Evolutionary conservation across 768 basidiomycete species (phyloP).

Genomic region (Mycena epipterygia): DNA sequence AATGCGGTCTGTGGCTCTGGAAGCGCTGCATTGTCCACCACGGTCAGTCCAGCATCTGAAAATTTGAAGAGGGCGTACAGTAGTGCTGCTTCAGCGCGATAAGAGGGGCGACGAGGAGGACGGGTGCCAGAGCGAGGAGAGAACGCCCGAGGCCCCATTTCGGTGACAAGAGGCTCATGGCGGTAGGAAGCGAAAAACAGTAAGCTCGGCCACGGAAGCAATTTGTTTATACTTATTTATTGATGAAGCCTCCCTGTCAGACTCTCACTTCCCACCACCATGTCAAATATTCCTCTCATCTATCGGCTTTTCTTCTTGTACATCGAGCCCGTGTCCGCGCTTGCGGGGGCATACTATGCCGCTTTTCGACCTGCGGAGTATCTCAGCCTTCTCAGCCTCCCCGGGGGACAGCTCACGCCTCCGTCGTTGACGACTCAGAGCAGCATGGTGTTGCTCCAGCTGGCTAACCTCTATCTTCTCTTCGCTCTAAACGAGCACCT

Average conservation of each 20-base stretch:
- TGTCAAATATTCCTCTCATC: slow-evolving; percentile 37
- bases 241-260: neutral
- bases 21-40: slow-evolving; percentile 55
- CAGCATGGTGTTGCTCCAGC: slow-evolving; percentile 59
- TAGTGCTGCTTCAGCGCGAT: slow-evolving; percentile 63
- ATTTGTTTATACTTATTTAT: too few species aligned
- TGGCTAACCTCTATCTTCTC: slow-evolving; percentile 64
- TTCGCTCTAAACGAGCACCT: slow-evolving; percentile 66
- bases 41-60: slow-evolving; percentile 11
- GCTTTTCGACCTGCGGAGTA: slow-evolving; percentile 54
- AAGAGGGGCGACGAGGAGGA: slow-evolving; percentile 65
- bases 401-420: slow-evolving; percentile 4
- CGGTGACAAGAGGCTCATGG: slow-evolving; percentile 38
- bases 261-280: neutral
- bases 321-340: slow-evolving; percentile 64
- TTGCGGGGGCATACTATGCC: slow-evolving; percentile 64
- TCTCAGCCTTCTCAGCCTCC: slow-evolving; percentile 50
- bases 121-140: slow-evolving; percentile 64
- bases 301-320: slow-evolving; percentile 65
- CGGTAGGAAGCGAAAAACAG: slow-evolving; percentile 16
- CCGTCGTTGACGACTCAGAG: slow-evolving; percentile 46
- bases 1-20: slow-evolving; percentile 67
- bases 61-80: slow-evolving; percentile 49
- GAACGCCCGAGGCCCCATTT: slow-evolving; percentile 74
- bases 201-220: neutral